Base-by-base conservation (phyloP, 495 filamentous ascomycete species). In the Daldinia childiae region DNA sequence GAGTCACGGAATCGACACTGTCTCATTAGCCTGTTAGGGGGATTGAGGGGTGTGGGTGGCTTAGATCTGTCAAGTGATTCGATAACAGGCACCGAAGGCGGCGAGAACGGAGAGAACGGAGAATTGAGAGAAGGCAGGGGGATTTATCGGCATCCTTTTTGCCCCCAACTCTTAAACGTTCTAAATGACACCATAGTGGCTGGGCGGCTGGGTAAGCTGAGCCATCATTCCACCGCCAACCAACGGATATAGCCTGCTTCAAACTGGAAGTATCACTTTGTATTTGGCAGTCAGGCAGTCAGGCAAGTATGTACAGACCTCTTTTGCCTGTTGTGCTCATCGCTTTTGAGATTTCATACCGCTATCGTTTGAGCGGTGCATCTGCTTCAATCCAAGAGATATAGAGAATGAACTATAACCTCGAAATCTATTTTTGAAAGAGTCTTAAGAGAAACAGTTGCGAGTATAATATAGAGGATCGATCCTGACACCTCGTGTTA, bases 51-150 rank as follows among this genome's bases (percentile, higher is more conserved):
- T 30, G 58, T 52, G 45, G 58, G 57, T 63, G 63, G 69, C 27
- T 66, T 52, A 64, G 54, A 45, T 68, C 26, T 64, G 64, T 68
- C 70, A 73, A 73, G 65, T 73, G 70, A 73, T 73, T 69, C 50
- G 70, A 62, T n/a, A 34, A 54, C 12, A 65, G 60, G 64, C 38
- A 52, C 34, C 14, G 54, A 50, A 64, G 36, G 38, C 69, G 48
- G 41, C 63, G 58, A 66, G 38, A 58, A 62, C 32, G 43, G 50
- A 26, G n/a, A 45, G 27, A 39, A 43, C 34, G 48, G 59, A 52
- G 50, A 54, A 29, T 29, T 3, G 5, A 17, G 19, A 36, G 15
- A n/a, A n/a, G n/a, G n/a, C n/a, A n/a, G n/a, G 36, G 21, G 29
- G 11, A 43, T n/a, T 39, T 34, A 61, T 41, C 54, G 67, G 60